Evolutionary conservation across 192 early-diverging fungal genomes (phyloP).

Genomic region (Entomortierella chlamydospora): DNA sequence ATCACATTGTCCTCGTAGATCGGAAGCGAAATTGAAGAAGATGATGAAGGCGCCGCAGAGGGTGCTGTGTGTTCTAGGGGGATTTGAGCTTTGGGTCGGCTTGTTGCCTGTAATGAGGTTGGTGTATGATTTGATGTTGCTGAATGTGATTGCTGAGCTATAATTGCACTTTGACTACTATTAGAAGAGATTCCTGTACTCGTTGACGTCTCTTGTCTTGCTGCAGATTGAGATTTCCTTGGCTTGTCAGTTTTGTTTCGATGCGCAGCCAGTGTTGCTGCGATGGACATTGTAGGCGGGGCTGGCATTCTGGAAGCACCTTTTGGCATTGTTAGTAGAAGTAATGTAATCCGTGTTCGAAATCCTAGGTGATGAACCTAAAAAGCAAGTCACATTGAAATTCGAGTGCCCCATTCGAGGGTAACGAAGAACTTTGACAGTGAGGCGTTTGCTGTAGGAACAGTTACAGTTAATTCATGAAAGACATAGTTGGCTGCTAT

Average conservation of each 20-base stretch:
- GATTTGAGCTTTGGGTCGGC: not conserved
- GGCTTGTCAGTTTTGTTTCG: conserved; percentile 11
- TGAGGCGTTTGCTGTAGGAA: too few relatives aligned
- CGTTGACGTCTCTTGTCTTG: not conserved
- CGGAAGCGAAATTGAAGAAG: conserved; percentile 5
- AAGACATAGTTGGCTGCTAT: too few relatives aligned
- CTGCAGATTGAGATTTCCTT: conserved; percentile 23
- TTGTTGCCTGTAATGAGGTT: not conserved
- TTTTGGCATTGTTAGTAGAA: not conserved
- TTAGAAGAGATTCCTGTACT: not conserved
- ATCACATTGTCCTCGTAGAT: conserved; percentile 37
- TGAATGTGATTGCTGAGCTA: not conserved
- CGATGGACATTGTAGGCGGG: conserved; percentile 34
- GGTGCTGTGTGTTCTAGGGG: not conserved
- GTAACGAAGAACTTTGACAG: too few relatives aligned
- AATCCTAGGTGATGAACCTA: too few relatives aligned
- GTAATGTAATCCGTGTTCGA: too few relatives aligned
- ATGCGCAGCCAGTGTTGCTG: conserved; percentile 46
- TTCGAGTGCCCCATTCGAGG: too few relatives aligned
- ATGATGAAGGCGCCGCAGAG: conserved; percentile 3
- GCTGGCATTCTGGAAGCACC: conserved; percentile 7
- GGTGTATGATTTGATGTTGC: not conserved
- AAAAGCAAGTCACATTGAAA: too few relatives aligned
- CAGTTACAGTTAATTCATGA: too few relatives aligned
- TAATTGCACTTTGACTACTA: not conserved